Percentiles rank a stretch among this genome's conserved stretches.
Conservation (phyloP, 1,284 basidiomycete genomes). For the Sparassis latifolia region DNA sequence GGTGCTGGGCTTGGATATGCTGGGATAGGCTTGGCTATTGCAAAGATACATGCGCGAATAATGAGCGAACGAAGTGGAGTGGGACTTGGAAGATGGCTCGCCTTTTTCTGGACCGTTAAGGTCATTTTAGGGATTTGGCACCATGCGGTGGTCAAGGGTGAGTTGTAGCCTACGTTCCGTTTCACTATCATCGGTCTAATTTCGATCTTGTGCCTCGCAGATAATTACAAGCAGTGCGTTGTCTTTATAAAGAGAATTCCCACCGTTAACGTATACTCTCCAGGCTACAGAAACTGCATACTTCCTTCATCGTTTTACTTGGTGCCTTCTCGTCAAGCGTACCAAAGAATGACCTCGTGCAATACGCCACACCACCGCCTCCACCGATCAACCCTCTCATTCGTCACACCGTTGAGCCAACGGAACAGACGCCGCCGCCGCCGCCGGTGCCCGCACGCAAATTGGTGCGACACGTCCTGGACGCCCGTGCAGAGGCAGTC, state of each 20-base stretch:
- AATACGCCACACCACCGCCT: conserved; percentile 15
- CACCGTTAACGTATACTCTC: background rate
- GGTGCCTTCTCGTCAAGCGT: conserved; percentile 21
- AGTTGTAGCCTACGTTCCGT: conserved; percentile 8
- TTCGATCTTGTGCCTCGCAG: conserved; percentile 15
- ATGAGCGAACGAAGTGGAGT: background rate
- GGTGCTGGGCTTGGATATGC: conserved; percentile 48
- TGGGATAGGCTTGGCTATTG: conserved; percentile 9
- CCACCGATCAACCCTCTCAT: conserved; percentile 21
- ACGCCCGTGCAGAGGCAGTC: conserved; percentile 16
- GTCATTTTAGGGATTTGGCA: conserved; percentile 39
- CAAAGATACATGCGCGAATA: background rate
- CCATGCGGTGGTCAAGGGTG: conserved; percentile 33
- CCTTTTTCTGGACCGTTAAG: conserved; percentile 28
- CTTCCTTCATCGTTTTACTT: conserved; percentile 30
- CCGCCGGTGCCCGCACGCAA: conserved; percentile 7
- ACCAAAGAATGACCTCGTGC: conserved; percentile 8
- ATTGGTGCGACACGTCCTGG: conserved; percentile 18
- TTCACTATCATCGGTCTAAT: background rate
- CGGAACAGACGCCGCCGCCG: background rate
- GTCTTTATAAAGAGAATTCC: background rate
- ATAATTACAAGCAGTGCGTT: conserved; percentile 29
- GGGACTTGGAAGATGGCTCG: conserved; percentile 14
- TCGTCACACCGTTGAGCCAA: conserved; percentile 6
- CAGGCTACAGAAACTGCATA: conserved; percentile 29